Percentiles rank a stretch among this genome's conserved stretches.
Conservation (phyloP, 768 basidiomycete genomes). For the Tylopilus intermedius region DNA sequence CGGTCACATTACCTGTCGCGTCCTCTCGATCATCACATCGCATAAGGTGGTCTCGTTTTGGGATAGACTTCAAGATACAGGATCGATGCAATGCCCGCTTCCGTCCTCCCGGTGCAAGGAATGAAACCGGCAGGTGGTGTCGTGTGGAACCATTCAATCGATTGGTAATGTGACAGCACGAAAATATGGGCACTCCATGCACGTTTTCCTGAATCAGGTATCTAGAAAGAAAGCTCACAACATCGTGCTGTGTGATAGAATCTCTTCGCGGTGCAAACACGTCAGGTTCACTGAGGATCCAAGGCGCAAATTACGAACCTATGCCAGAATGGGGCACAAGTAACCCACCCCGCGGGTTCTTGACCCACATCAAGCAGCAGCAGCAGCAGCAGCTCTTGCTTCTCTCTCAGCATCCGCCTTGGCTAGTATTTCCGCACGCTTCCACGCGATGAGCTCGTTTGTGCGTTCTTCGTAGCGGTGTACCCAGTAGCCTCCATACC, state of each 20-base stretch:
- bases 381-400: constrained; percentile 14
- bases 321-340: constrained; percentile 3
- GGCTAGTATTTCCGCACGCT: constrained; percentile 54
- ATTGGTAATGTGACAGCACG: constrained; percentile 2
- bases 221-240: constrained; percentile 10
- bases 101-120: not conserved
- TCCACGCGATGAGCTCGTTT: constrained; percentile 55
- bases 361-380: constrained; percentile 18
- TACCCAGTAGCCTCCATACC: constrained; percentile 70
- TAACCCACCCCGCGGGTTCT: not conserved
- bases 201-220: constrained; percentile 6
- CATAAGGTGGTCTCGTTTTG: not conserved
- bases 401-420: constrained; percentile 32
- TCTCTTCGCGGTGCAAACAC: constrained; percentile 3
- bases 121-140: not conserved
- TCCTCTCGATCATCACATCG: constrained; percentile 12
- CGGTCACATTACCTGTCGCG: constrained; percentile 4
- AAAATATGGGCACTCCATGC: not conserved
- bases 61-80: not conserved
- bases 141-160: not conserved
- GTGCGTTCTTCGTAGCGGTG: constrained; percentile 64
- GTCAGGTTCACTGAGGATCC: constrained; percentile 6
- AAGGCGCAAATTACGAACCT: constrained; percentile 20
- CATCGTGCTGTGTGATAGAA: constrained; percentile 6
- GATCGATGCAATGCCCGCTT: not conserved